Conservation (phyloP, 2,329 filamentous ascomycete genomes). For the Aspergillus sp. region DNA sequence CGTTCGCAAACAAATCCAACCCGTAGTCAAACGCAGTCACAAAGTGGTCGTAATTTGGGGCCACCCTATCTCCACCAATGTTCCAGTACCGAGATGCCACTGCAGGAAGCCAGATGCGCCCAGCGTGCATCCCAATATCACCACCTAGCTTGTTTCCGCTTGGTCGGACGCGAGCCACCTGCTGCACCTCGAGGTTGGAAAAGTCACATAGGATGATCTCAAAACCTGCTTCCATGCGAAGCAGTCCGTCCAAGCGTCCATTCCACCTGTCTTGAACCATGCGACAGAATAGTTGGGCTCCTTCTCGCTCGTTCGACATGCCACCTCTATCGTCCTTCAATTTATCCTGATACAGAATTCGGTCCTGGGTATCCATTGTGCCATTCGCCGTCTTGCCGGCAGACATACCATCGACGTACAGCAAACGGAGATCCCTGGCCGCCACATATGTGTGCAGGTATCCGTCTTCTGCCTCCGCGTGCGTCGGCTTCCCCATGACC, state of each 20-base stretch:
- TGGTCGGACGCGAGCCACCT: slow-evolving; percentile 30
- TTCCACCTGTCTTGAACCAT: slow-evolving; percentile 52
- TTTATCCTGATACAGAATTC: slow-evolving; percentile 53
- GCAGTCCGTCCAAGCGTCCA: slow-evolving; percentile 58
- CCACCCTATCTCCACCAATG: slow-evolving; percentile 42
- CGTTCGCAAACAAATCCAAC: slow-evolving; percentile 39
- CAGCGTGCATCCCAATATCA: neutral
- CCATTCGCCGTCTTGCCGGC: slow-evolving; percentile 65
- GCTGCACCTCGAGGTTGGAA: slow-evolving; percentile 38
- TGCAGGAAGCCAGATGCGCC: slow-evolving; percentile 19
- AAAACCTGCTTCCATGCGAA: slow-evolving; percentile 69
- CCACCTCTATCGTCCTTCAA: slow-evolving; percentile 5
- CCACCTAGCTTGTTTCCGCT: neutral
- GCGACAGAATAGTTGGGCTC: slow-evolving; percentile 59
- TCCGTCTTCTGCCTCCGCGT: slow-evolving; percentile 37
- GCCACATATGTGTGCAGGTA: slow-evolving; percentile 68
- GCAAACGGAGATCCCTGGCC: slow-evolving; percentile 55
- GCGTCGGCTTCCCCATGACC: neutral
- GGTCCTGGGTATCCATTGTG: slow-evolving; percentile 67
- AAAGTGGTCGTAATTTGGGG: slow-evolving; percentile 50
- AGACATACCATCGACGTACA: slow-evolving; percentile 71
- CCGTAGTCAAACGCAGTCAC: slow-evolving; percentile 48
- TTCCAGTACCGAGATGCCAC: slow-evolving; percentile 31
- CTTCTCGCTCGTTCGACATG: slow-evolving; percentile 44
- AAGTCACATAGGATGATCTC: slow-evolving; percentile 71